Percentiles rank a stretch among this genome's conserved stretches.
phyloP scores from a whole-genome alignment of 1,284 basidiomycete species.

The Irpex sp. region DNA sequence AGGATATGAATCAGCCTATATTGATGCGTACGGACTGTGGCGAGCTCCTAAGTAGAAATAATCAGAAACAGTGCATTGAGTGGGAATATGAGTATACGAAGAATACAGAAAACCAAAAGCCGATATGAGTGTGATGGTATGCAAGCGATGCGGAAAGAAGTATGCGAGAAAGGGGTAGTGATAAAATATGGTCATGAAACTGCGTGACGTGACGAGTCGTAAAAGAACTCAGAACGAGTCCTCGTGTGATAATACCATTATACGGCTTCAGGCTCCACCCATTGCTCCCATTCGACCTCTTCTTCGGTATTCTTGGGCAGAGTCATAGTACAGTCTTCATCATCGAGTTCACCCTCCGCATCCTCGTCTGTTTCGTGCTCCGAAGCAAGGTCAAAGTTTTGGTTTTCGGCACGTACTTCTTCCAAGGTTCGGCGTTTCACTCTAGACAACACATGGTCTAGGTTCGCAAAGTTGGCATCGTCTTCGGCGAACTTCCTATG shows the following conservation, averaged over 20 bases:
- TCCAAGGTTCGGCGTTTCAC: constrained; percentile 61
- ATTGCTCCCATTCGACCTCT: constrained; percentile 26
- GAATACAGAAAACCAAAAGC: constrained; percentile 6
- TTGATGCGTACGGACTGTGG: neutral
- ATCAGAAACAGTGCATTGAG: neutral
- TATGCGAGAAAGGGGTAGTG: neutral
- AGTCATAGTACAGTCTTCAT: constrained; percentile 12
- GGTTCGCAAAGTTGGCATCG: constrained; percentile 73
- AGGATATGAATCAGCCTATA: neutral
- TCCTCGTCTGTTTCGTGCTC: constrained; percentile 7
- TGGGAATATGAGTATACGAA: neutral
- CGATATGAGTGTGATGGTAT: neutral
- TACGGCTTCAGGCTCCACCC: constrained; percentile 15
- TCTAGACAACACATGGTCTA: constrained; percentile 76
- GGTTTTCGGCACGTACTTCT: constrained; percentile 31
- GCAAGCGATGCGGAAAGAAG: neutral
- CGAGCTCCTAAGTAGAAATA: neutral
- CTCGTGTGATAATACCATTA: neutral
- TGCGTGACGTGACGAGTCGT: neutral
- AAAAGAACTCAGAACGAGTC: neutral
- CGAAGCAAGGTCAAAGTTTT: constrained; percentile 4
- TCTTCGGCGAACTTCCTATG: constrained; percentile 87
- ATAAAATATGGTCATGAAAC: neutral
- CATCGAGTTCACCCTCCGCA: constrained; percentile 6
- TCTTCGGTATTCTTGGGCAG: neutral